Conservation (phyloP, 2,329 filamentous ascomycete species). For the Fusarium piperis region DNA sequence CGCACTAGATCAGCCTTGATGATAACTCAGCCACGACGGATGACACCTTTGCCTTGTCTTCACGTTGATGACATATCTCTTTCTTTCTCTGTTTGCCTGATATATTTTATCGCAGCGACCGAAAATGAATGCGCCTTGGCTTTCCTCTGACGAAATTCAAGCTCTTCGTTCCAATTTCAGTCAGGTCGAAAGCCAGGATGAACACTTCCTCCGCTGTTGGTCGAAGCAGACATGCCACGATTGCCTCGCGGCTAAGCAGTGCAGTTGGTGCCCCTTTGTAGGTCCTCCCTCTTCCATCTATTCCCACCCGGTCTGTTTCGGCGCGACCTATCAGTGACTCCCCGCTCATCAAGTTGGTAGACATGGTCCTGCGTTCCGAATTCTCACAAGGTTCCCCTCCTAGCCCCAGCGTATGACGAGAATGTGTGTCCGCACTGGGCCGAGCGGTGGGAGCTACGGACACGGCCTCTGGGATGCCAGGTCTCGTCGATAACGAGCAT, state of each 20-base stretch:
- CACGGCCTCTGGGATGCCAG: slow-evolving; percentile 48
- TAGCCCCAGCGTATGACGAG: slow-evolving; percentile 61
- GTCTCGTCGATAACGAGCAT: slow-evolving; percentile 50
- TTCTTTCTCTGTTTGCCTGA: background rate
- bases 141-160: slow-evolving; percentile 15
- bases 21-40: slow-evolving; percentile 2
- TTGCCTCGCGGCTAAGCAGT: slow-evolving; percentile 56
- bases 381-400: slow-evolving; percentile 52
- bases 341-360: slow-evolving; percentile 44
- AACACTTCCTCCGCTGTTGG: slow-evolving; percentile 62
- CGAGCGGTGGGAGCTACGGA: slow-evolving; percentile 52
- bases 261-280: slow-evolving; percentile 66
- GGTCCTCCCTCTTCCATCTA: slow-evolving; percentile 19
- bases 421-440: slow-evolving; percentile 63
- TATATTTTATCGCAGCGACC: background rate
- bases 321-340: background rate
- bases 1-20: slow-evolving; percentile 11
- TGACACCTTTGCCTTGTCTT: background rate
- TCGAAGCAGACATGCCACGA: slow-evolving; percentile 56
- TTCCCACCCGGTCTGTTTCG: background rate
- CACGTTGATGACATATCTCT: background rate
- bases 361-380: slow-evolving; percentile 66
- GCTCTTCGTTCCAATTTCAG: slow-evolving; percentile 46
- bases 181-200: slow-evolving; percentile 42
- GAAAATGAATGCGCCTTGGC: slow-evolving; percentile 19